Evolutionary conservation across 1,284 basidiomycete species (phyloP).

Genomic region (Ganoderma lucidum): DNA sequence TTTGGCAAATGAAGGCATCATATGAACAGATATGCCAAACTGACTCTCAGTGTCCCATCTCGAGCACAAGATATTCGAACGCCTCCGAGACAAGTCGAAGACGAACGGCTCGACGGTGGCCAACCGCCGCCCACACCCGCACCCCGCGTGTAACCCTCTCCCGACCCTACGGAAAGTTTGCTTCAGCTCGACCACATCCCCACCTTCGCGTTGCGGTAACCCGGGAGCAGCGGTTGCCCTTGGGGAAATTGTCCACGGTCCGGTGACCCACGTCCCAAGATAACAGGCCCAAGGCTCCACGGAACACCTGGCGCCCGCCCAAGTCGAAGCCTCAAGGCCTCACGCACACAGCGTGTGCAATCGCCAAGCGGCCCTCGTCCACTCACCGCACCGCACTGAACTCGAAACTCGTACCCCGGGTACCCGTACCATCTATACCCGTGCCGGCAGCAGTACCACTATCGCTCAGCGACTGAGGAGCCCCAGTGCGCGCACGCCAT

Average conservation of each 20-base stretch:
- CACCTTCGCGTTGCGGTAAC: background rate
- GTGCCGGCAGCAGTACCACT: conserved; percentile 8
- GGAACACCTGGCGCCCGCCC: background rate
- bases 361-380: background rate
- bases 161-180: conserved; percentile 5
- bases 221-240: conserved; percentile 5
- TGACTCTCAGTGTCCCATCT: background rate
- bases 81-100: background rate
- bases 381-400: background rate
- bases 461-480: conserved; percentile 2
- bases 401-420: background rate
- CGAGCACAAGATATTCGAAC: background rate
- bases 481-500: background rate
- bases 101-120: background rate
- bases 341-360: conserved; percentile 5
- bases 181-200: background rate
- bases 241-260: conserved; percentile 2
- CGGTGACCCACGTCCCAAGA: conserved; percentile 14
- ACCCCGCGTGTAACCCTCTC: background rate
- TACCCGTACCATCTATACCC: background rate
- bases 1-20: background rate
- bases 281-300: conserved; percentile 4
- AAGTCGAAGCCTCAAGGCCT: conserved; percentile 4
- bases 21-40: background rate
- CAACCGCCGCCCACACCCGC: background rate